These are phyloP conservation scores for Perilla frutescens DNA, from an alignment of 257 asterid genomes.

Conservation along the genomic window DNA sequence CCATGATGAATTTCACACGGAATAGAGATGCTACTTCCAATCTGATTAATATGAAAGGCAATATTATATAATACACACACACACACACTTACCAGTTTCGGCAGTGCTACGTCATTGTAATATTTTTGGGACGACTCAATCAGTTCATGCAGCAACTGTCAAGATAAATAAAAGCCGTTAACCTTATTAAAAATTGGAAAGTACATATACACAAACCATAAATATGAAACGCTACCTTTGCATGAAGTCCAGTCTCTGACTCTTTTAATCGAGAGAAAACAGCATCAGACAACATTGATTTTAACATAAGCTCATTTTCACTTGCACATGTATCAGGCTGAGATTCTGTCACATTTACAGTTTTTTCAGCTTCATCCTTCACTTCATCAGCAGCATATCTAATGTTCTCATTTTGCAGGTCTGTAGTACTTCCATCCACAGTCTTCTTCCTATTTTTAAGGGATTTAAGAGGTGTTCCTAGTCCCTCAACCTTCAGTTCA, in stretches of 20 bases:
- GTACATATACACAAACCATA: conserved; percentile 15
- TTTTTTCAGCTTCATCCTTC: conserved; percentile 56
- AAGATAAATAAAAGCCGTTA: conserved; percentile 47
- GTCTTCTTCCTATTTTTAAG: conserved; percentile 79
- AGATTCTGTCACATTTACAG: conserved; percentile 49
- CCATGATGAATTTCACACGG: conserved; percentile 37
- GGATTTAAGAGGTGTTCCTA: conserved; percentile 88
- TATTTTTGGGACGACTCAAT: conserved; percentile 73
- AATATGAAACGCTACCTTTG: conserved; percentile 58
- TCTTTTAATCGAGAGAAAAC: conserved; percentile 78
- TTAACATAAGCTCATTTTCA: conserved; percentile 68
- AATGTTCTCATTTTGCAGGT: conserved; percentile 49
- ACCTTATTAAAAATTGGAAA: conserved; percentile 28
- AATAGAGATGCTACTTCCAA: conserved; percentile 33
- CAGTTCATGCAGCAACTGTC: conserved; percentile 81
- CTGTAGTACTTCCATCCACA: conserved; percentile 51
- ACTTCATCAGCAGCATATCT: conserved; percentile 48
- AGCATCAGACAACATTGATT: conserved; percentile 67
- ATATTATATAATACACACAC: background rate
- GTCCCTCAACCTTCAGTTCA: conserved; percentile 97
- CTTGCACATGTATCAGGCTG: conserved; percentile 52
- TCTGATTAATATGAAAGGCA: conserved; percentile 26
- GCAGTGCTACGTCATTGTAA: conserved; percentile 86
- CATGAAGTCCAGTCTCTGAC: conserved; percentile 90
- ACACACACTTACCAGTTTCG: conserved; percentile 73